Evolutionary conservation across 208 protist genomes (phyloP), one percentile per base, ranked within the genome.

Genomic region (Balamuthia mandrillaris): DNA sequence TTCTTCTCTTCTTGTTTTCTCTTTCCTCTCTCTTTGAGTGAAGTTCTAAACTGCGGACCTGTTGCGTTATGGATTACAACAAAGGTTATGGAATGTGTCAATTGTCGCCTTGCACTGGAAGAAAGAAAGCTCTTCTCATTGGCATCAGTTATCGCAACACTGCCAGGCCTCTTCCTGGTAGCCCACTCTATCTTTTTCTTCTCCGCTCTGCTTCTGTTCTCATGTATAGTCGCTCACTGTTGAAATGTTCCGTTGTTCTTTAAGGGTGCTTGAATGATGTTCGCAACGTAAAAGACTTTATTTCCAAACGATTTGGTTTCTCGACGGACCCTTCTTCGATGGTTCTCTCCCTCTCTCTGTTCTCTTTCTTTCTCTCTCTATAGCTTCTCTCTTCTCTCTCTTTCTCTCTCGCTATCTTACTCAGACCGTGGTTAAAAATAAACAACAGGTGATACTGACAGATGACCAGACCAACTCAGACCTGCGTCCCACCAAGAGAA

Each of bases 61-160:
- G 31, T 27, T 27, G n/a, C 52, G n/a, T 60, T 60, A 3, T 18
- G 24, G n/a, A 42, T 6, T 35, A 42, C 24, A 52, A 81, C 24
- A 51, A 27, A 4, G 72, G 72, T 33, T 81, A 81, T 24, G 45
- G 45, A n/a, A 42, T 61, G 72, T 39, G 41, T 18, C 72, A 74
- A 27, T 51, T 47, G 56, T 61, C 52, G n/a, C 5, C 81, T 2
- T 81, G 52, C n/a, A 79, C 81, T 29, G 81, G 81, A 3, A 37
- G 81, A 18, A 86, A 78, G 63, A 86, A 86, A 37, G 60, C 82
- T n/a, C 63, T 86, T 5, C 82, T 86, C 49, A 86, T 86, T 52
- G 82, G 82, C 72, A 86, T 86, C 65, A 79, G 60, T 41, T 86
- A 86, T 27, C 3, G 3, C 24, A 42, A 47, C 33, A 65, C 27